These are phyloP conservation scores for Vairimorpha necatrix DNA, from an alignment of 371 early-diverging fungal genomes.

Conservation along the genomic window DNA sequence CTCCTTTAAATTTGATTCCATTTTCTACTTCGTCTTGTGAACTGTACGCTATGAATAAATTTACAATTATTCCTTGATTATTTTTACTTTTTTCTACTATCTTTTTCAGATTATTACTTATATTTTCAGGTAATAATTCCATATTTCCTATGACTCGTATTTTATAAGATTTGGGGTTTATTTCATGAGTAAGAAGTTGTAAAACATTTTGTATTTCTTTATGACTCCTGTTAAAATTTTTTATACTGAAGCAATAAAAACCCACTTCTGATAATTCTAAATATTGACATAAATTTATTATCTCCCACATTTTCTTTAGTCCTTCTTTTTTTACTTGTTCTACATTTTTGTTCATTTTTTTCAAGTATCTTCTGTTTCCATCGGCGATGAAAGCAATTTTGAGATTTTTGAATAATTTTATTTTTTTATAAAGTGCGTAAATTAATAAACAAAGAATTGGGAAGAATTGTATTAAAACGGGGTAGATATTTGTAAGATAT, in stretches of 20 bases:
- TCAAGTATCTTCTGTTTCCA: conserved; percentile 86
- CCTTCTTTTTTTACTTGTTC: conserved; percentile 36
- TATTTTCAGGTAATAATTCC: conserved; percentile 69
- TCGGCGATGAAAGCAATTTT: conserved; percentile 83
- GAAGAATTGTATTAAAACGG: neutral
- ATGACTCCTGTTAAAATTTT: conserved; percentile 81
- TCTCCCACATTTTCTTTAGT: conserved; percentile 65
- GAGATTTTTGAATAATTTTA: conserved; percentile 26
- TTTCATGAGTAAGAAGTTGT: conserved; percentile 68
- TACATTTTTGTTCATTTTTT: conserved; percentile 37
- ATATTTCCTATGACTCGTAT: conserved; percentile 76
- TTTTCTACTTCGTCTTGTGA: conserved; percentile 77
- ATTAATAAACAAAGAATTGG: neutral
- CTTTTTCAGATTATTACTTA: conserved; percentile 67
- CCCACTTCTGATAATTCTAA: conserved; percentile 79
- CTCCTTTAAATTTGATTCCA: conserved; percentile 14
- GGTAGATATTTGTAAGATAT: neutral
- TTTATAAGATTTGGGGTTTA: conserved; percentile 66
- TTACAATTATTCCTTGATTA: conserved; percentile 72
- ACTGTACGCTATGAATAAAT: conserved; percentile 88
- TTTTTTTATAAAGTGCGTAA: neutral
- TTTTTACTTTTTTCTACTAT: conserved; percentile 70
- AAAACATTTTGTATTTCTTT: conserved; percentile 80
- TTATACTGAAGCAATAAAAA: conserved; percentile 91
- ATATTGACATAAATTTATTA: conserved; percentile 75